phyloP scores from a whole-genome alignment of 1,139 yeast genomes.

The Geotrichum cucujoidarum region DNA sequence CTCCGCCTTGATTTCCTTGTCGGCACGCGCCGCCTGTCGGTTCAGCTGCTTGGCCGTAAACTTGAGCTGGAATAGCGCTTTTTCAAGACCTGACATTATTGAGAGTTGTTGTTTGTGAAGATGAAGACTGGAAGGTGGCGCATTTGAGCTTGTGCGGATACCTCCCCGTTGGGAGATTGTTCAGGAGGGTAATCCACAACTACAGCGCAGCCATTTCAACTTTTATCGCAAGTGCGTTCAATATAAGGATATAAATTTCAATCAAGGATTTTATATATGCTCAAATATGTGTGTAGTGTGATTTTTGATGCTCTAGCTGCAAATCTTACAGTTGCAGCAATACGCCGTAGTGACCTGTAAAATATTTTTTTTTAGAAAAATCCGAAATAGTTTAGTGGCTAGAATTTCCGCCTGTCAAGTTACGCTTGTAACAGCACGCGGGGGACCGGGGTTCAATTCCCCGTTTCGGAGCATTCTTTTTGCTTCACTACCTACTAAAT shows the following conservation, averaged over 20 bases:
- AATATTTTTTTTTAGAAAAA: not conserved
- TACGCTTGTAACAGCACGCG: conserved; percentile 1
- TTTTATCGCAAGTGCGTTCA: not conserved
- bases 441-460: conserved; percentile 12
- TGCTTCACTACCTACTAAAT: not conserved
- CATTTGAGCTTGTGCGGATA: too few relatives aligned
- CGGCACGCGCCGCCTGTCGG: conserved; percentile 84
- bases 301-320: too few relatives aligned
- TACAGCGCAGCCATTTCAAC: too few relatives aligned
- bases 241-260: not conserved
- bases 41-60: conserved; percentile 92
- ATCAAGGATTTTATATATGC: not conserved
- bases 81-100: conserved; percentile 20
- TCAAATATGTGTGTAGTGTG: too few relatives aligned
- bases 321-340: too few relatives aligned
- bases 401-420: conserved; percentile 11
- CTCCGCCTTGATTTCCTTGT: conserved; percentile 83
- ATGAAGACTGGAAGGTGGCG: not conserved
- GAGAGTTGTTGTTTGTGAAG: not conserved
- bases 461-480: conserved; percentile 8
- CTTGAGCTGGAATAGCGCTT: conserved; percentile 33
- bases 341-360: too few relatives aligned
- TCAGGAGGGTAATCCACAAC: too few relatives aligned
- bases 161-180: too few relatives aligned
- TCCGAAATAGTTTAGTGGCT: conserved; percentile 9